These are phyloP conservation scores for Vicia faba DNA, from an alignment of 306 rosid species.

Conservation along the genomic window DNA sequence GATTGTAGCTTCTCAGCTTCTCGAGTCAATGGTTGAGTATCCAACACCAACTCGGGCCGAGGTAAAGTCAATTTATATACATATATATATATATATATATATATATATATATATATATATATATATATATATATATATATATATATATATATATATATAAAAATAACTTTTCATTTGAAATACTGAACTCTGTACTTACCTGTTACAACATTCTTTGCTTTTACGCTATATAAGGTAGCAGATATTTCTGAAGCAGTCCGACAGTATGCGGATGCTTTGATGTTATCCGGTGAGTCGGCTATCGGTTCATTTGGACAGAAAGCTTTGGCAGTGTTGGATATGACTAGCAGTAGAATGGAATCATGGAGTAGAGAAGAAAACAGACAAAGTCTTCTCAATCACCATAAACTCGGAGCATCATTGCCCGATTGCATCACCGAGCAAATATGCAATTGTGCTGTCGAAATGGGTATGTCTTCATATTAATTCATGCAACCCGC, in stretches of 20 bases:
- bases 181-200: constrained; percentile 10
- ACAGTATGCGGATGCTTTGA: constrained; percentile 86
- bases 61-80: constrained; percentile 49
- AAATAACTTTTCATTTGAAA: constrained; percentile 12
- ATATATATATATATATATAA: too few relatives aligned
- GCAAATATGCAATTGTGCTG: constrained; percentile 83
- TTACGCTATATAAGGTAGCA: constrained; percentile 64
- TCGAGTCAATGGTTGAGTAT: constrained; percentile 90
- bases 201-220: constrained; percentile 29
- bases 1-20: constrained; percentile 92
- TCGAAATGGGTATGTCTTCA: constrained; percentile 62
- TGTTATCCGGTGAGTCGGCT: constrained; percentile 90
- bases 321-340: constrained; percentile 75
- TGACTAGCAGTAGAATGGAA: constrained; percentile 78
- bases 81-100: too few relatives aligned
- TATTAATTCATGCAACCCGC: constrained; percentile 4
- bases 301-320: constrained; percentile 75
- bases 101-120: too few relatives aligned
- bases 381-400: constrained; percentile 48
- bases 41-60: constrained; percentile 98
- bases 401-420: constrained; percentile 62
- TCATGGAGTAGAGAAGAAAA: constrained; percentile 74
- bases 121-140: too few relatives aligned
- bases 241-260: constrained; percentile 91
- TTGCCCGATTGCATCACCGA: constrained; percentile 74